Evolutionary conservation across 2,329 filamentous ascomycete species (phyloP), one percentile per base, ranked within the genome.

Genomic region (Cladosporium sp.): DNA sequence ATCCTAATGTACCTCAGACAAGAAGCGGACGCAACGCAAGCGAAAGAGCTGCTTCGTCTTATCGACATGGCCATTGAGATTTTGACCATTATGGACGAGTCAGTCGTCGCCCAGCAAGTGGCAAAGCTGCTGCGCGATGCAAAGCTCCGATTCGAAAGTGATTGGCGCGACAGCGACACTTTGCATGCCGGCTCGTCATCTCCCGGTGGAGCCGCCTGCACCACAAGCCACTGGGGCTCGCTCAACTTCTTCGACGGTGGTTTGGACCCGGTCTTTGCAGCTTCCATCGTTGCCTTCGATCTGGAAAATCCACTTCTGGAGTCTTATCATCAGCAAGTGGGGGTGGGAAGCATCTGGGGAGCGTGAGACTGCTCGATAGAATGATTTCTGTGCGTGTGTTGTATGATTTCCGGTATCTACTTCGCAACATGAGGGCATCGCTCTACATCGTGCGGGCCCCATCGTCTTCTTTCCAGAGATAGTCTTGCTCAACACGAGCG

Each of bases 181-280:
- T 25, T 25, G 11, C 12, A 45, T 5, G 15, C 42, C 9, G 42
- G 22, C 5, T 14, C 14, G 25, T 28, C 42, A 15, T 45, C 42
- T 28, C 42, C 42, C 42, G 20, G 12, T 28, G 25, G 42, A n/a
- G n/a, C n/a, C n/a, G n/a, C n/a, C n/a, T n/a, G n/a, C 22, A 45
- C 25, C 5, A 45, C 42, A n/a, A 45, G 4, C 12, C 42, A 45
- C 22, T 45, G 42, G 42, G 42, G 42, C 22, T 45, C 20, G 15
- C 42, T 45, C 42, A 45, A 45, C 11, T 45, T 45, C 42, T 45
- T 45, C 42, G 42, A 45, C n/a, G 42, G 42, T n/a, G 42, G 42
- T 14, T 28, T 45, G 14, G 42, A 45, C 22, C 42, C 42, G 22
- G 42, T 45, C 11, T 45, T 45, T 45, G 42, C 42, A n/a, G 42